A percentile compares a stretch with the other conserved stretches of the same genome.
phyloP scores from a whole-genome alignment of 176 grass and related monocot species.

The Leersia perrieri region DNA sequence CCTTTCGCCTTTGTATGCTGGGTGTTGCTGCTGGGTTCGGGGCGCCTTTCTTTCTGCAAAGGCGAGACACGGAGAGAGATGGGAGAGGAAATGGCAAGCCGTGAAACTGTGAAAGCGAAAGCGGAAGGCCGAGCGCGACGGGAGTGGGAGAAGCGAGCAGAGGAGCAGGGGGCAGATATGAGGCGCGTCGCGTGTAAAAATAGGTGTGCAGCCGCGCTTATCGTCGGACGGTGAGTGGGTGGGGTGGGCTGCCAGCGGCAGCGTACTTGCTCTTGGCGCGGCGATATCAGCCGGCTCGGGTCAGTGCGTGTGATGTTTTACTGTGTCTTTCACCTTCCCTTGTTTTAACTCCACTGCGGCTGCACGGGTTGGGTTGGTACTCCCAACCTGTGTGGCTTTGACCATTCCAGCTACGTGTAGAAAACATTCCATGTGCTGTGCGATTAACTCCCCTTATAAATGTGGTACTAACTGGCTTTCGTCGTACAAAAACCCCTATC shows the following conservation, averaged over 20 bases:
- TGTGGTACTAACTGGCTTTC: not conserved
- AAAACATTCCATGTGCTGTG: slow-evolving; percentile 49
- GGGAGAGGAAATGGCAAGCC: slow-evolving; percentile 27
- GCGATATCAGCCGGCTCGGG: not conserved
- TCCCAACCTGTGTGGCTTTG: slow-evolving; percentile 3
- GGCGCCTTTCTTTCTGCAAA: slow-evolving; percentile 63
- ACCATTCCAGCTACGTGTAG: slow-evolving; percentile 9
- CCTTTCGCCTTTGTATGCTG: slow-evolving; percentile 14
- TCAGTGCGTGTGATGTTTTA: too few relatives aligned
- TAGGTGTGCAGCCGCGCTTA: slow-evolving; percentile 26
- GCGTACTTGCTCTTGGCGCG: slow-evolving; percentile 5
- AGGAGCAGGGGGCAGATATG: not conserved
- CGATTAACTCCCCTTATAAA: slow-evolving; percentile 20
- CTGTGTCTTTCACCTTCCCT: too few relatives aligned
- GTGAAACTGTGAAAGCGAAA: slow-evolving; percentile 73
- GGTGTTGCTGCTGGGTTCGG: slow-evolving; percentile 22
- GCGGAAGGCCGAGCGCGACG: slow-evolving; percentile 21
- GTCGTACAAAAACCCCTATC: not conserved
- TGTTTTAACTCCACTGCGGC: not conserved
- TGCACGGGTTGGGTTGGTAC: not conserved
- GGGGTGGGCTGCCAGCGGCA: slow-evolving; percentile 10
- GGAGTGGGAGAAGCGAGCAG: not conserved
- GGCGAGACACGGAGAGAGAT: not conserved
- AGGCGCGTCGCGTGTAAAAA: slow-evolving; percentile 39
- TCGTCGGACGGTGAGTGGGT: not conserved